These are phyloP conservation scores for Hibiscus mutabilis DNA, from an alignment of 345 rosid genomes.

Conservation along the genomic window DNA sequence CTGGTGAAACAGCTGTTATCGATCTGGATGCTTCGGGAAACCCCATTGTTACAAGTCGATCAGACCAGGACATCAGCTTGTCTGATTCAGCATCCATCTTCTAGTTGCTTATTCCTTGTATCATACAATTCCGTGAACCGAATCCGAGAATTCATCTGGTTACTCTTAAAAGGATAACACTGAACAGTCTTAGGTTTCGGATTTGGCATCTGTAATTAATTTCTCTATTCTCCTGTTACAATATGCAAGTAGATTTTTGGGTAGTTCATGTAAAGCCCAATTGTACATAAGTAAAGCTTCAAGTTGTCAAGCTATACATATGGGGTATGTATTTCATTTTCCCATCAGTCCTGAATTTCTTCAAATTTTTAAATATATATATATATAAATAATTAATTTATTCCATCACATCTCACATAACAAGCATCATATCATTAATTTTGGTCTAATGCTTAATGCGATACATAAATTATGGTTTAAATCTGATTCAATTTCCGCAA, in stretches of 20 bases:
- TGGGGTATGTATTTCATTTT: neutral
- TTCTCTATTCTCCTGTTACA: neutral
- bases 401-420: too few relatives aligned
- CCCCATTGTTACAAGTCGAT: slow-evolving; percentile 44
- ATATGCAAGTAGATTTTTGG: slow-evolving; percentile 7
- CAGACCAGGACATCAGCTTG: slow-evolving; percentile 39
- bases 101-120: slow-evolving; percentile 13
- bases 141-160: neutral
- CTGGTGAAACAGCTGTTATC: slow-evolving; percentile 73
- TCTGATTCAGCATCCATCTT: slow-evolving; percentile 47
- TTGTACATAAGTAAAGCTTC: slow-evolving; percentile 28
- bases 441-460: too few relatives aligned
- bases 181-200: neutral
- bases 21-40: slow-evolving; percentile 75
- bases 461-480: too few relatives aligned
- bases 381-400: neutral
- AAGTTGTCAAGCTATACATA: neutral
- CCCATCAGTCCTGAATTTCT: neutral
- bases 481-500: too few relatives aligned
- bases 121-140: neutral
- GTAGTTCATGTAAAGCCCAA: slow-evolving; percentile 1
- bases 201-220: neutral
- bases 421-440: too few relatives aligned
- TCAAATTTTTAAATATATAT: neutral
- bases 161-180: neutral